phyloP scores from a whole-genome alignment of 345 rosid species.

The Hypericum androsaemum region DNA sequence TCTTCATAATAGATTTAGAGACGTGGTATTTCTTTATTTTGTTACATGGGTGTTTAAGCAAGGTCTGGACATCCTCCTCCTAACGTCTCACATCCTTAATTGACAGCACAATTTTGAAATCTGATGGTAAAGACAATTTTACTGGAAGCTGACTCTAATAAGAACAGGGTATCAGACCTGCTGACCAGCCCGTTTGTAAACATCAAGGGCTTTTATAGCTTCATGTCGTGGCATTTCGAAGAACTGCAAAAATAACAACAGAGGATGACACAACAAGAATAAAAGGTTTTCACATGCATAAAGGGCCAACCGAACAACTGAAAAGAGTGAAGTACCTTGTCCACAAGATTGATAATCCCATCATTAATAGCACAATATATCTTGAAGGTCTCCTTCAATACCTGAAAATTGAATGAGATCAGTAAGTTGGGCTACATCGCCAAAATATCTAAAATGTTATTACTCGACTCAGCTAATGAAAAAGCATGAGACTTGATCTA shows the following conservation, averaged over 20 bases:
- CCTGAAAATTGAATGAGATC: constrained; percentile 40
- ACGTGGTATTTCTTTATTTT: no score
- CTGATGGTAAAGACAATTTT: no score
- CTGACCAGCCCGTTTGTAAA: constrained; percentile 73
- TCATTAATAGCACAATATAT: constrained; percentile 90
- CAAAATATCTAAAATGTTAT: neutral
- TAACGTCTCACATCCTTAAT: no score
- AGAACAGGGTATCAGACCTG: constrained; percentile 38
- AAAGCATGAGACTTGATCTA: no score
- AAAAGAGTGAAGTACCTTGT: constrained; percentile 53
- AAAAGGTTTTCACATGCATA: neutral
- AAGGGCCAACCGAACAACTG: neutral
- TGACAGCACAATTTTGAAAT: no score
- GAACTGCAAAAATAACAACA: constrained; percentile 46
- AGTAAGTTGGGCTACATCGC: neutral
- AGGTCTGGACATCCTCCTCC: no score
- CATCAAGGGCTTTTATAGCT: constrained; percentile 71
- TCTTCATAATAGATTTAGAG: no score
- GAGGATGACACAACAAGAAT: constrained; percentile 5
- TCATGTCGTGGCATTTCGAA: constrained; percentile 98
- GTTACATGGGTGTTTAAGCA: no score
- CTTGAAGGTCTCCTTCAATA: constrained; percentile 95
- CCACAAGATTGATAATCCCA: constrained; percentile 97
- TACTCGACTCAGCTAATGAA: no score
- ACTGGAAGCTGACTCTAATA: no score